phyloP scores from a whole-genome alignment of 306 rosid species.

The Glycyrrhiza uralensis region DNA sequence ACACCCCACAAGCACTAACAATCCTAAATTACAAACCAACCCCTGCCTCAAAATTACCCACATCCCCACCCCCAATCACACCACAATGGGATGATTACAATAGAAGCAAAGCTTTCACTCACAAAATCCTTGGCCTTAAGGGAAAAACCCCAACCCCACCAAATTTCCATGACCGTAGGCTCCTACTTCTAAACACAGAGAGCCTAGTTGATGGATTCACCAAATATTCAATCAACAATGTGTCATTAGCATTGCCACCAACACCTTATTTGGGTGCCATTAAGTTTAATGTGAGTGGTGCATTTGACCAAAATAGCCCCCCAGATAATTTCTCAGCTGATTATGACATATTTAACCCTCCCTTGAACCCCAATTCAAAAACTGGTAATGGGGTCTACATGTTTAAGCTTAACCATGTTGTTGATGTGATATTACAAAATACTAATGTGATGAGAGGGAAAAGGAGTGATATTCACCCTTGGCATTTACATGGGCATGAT shows the following conservation, averaged over 20 bases:
- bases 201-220: constrained; percentile 51
- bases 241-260: constrained; percentile 57
- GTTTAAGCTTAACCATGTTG: constrained; percentile 22
- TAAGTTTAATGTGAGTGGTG: constrained; percentile 17
- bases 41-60: constrained; percentile 53
- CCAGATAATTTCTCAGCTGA: constrained; percentile 36
- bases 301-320: constrained; percentile 39
- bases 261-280: constrained; percentile 66
- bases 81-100: constrained; percentile 62
- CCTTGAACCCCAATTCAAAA: constrained; percentile 36
- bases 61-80: constrained; percentile 59
- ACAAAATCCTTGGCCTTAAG: constrained; percentile 44
- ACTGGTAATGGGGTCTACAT: constrained; percentile 53
- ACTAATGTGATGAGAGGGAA: constrained; percentile 40
- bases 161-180: constrained; percentile 23
- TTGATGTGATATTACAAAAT: constrained; percentile 73
- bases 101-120: constrained; percentile 59
- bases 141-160: constrained; percentile 72
- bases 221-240: constrained; percentile 76
- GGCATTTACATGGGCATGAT: constrained; percentile 92
- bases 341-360: constrained; percentile 49
- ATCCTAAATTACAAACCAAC: constrained; percentile 56
- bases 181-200: constrained; percentile 78
- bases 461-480: constrained; percentile 80
- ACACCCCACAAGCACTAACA: constrained; percentile 55